Evolutionary conservation across 495 filamentous ascomycete species (phyloP), one percentile per base, ranked within the genome.

Genomic region (Podospora comata): DNA sequence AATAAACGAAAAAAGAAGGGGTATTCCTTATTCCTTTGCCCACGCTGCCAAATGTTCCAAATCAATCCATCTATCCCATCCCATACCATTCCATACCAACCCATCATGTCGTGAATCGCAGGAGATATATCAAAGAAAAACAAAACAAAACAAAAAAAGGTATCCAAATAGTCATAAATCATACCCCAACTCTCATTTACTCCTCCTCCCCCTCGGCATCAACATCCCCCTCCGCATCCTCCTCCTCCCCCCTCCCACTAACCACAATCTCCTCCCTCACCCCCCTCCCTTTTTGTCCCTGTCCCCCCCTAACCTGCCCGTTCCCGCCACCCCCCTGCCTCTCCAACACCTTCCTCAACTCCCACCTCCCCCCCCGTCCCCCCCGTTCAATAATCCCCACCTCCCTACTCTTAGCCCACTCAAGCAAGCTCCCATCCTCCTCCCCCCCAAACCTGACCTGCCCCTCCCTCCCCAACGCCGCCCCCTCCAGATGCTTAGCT

Each of bases 401-500:
- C 1, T 82, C 78, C 28, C 70, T 18, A 9, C 74, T 62, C n/a
- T 70, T 64, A 4, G 85, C 82, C 85, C 85, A 87, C 28, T 77
- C 69, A 1, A 83, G 76, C 9, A 87, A 74, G 0, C 74, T 78
- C 4, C 11, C 16, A 55, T 84, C 82, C 5, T 69, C 62, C 13
- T 69, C 69, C 2, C 81, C 76, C 7, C 81, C 81, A 65, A 83
- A 81, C 5, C 72, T 70, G 1, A 83, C 75, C 2, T 61, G 65
- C 5, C 57, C 70, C 65, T 81, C 76, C 28, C 68, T 67, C 61
- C 74, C 77, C 6, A 73, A 62, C 30, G 78, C 79, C 4, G 73
- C 83, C 23, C 82, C 82, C 78, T 94, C 91, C 65, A 92, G 84
- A 73, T 96, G 93, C 60, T 88, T 87, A 0, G 91, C 94, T 11